phyloP scores from a whole-genome alignment of 345 rosid species.

The Toxicodendron radicans region DNA sequence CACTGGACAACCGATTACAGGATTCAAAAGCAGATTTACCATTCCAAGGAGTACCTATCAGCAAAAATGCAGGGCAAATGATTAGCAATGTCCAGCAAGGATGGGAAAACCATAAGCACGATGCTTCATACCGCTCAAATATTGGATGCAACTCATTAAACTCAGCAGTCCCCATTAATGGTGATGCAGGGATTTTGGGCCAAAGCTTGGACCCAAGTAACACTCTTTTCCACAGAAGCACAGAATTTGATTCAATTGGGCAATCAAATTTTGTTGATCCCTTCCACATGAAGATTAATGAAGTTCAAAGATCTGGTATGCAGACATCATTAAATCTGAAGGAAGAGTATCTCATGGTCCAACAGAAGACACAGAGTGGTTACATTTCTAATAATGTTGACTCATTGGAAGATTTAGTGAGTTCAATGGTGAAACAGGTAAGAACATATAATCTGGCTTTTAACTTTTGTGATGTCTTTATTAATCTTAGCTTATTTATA shows the following conservation, averaged over 20 bases:
- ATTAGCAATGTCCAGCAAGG: slow-evolving; percentile 35
- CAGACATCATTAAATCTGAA: slow-evolving; percentile 36
- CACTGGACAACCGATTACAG: slow-evolving; percentile 28
- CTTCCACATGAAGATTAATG: slow-evolving; percentile 36
- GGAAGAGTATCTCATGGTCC: slow-evolving; percentile 45
- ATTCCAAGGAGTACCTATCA: slow-evolving; percentile 23
- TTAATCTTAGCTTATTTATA: not conserved
- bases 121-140: slow-evolving; percentile 32
- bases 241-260: slow-evolving; percentile 38
- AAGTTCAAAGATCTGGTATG: slow-evolving; percentile 34
- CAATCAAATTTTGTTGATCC: slow-evolving; percentile 38
- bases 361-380: slow-evolving; percentile 48
- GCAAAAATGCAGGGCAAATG: slow-evolving; percentile 29
- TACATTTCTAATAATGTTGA: slow-evolving; percentile 49
- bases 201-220: slow-evolving; percentile 43
- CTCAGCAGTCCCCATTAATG: slow-evolving; percentile 33
- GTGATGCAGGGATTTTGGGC: slow-evolving; percentile 24
- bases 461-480: not conserved
- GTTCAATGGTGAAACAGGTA: slow-evolving; percentile 64
- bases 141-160: slow-evolving; percentile 32
- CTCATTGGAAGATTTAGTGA: slow-evolving; percentile 65
- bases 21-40: slow-evolving; percentile 31
- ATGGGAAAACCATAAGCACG: slow-evolving; percentile 41
- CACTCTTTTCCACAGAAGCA: slow-evolving; percentile 32
- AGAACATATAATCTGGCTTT: slow-evolving; percentile 17